A percentile compares a stretch with the other conserved stretches of the same genome.
Evolutionary conservation across 768 basidiomycete species (phyloP).

Genomic region (Gloeophyllum trabeum): DNA sequence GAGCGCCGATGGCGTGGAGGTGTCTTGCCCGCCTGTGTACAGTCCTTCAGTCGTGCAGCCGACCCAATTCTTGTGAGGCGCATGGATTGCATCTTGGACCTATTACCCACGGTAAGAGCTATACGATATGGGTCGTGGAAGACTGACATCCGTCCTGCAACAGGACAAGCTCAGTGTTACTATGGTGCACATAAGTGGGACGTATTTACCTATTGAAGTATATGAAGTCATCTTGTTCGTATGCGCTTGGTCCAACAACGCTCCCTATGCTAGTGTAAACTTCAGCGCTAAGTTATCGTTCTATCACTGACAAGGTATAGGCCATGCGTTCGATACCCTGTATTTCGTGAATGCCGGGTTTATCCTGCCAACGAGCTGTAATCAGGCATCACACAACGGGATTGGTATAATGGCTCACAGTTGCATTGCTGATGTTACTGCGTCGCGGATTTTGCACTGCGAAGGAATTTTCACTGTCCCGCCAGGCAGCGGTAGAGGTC

Average conservation of each 20-base stretch:
- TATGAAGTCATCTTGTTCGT: conserved; percentile 40
- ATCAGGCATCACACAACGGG: no score
- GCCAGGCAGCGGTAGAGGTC: conserved; percentile 19
- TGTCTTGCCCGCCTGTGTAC: conserved; percentile 15
- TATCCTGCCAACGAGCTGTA: conserved; percentile 10
- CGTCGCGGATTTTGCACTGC: no score
- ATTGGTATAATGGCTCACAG: no score
- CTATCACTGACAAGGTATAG: conserved; percentile 27
- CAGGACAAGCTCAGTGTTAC: conserved; percentile 4
- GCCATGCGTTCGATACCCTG: conserved; percentile 43
- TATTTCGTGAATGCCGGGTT: conserved; percentile 50
- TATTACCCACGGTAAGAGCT: conserved; percentile 3
- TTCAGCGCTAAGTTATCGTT: neutral
- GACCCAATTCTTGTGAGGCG: conserved; percentile 22
- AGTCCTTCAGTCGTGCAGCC: conserved; percentile 14
- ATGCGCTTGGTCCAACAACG: conserved; percentile 15
- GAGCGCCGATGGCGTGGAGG: conserved; percentile 19
- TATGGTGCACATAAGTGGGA: no score
- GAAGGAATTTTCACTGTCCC: no score
- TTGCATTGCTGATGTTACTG: no score
- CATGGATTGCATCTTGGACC: conserved; percentile 25
- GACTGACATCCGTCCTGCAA: conserved; percentile 24
- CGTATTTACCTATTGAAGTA: conserved; percentile 37
- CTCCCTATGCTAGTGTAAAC: conserved; percentile 25
- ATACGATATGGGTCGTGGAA: neutral